phyloP scores from a whole-genome alignment of 148 eudicot species.

The Simmondsia chinensis region DNA sequence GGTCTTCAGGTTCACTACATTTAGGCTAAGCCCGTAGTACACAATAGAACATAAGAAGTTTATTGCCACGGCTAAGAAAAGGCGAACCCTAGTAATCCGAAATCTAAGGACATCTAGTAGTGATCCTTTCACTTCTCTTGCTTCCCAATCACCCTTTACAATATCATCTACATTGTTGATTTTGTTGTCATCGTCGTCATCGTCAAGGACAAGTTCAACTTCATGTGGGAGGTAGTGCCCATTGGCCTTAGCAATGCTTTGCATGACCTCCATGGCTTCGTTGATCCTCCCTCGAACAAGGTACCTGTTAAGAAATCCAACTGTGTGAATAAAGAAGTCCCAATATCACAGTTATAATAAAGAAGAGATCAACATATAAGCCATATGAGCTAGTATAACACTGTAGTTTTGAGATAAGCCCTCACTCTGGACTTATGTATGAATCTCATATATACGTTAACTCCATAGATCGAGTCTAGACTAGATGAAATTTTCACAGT shows the following conservation, averaged over 20 bases:
- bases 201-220: conserved; percentile 47
- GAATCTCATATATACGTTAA: too few species aligned
- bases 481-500: too few species aligned
- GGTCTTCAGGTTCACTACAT: conserved; percentile 57
- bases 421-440: too few species aligned
- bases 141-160: neutral
- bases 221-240: conserved; percentile 31
- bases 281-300: conserved; percentile 58
- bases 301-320: too few species aligned
- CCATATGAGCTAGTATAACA: too few species aligned
- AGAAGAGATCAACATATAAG: too few species aligned
- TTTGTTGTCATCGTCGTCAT: conserved; percentile 11
- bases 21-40: conserved; percentile 56
- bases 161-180: too few species aligned
- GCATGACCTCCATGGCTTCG: conserved; percentile 59
- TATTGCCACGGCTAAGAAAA: conserved; percentile 36
- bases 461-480: too few species aligned
- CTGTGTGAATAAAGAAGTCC: too few species aligned
- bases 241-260: conserved; percentile 43
- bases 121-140: conserved; percentile 27
- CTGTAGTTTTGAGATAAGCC: too few species aligned
- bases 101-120: conserved; percentile 32
- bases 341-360: too few species aligned
- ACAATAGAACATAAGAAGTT: conserved; percentile 47
- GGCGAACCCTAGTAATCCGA: conserved; percentile 27